Evolutionary conservation across 441 rosid species (phyloP).

Genomic region (Erysimum cheiri): DNA sequence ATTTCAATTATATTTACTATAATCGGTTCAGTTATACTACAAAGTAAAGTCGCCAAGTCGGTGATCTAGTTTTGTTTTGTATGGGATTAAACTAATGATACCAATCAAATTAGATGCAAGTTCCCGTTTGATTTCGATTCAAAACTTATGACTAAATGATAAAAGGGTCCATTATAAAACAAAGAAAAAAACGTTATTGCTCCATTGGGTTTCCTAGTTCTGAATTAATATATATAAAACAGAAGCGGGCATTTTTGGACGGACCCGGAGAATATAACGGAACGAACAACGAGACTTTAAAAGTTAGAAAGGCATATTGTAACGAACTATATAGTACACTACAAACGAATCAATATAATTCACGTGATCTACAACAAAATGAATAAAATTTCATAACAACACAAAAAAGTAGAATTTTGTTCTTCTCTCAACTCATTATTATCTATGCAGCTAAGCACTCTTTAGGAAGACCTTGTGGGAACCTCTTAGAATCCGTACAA

Average conservation of each 20-base stretch:
- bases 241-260: no score
- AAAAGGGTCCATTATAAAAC: background rate
- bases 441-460: constrained; percentile 51
- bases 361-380: constrained; percentile 37
- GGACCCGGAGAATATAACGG: background rate
- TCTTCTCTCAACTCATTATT: background rate
- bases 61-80: background rate
- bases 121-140: background rate
- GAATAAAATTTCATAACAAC: constrained; percentile 15
- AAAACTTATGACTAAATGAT: background rate
- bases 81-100: background rate
- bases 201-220: background rate
- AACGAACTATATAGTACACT: constrained; percentile 13
- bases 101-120: constrained; percentile 18
- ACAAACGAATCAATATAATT: constrained; percentile 30
- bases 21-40: background rate
- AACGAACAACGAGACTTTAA: constrained; percentile 14
- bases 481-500: constrained; percentile 48
- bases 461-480: constrained; percentile 50
- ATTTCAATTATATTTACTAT: background rate
- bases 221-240: background rate
- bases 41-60: background rate
- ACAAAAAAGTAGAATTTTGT: background rate
- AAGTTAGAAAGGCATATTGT: background rate
- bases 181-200: background rate